Conservation (phyloP, 192 early-diverging fungal genomes). For the Backusella tuberculispora region DNA sequence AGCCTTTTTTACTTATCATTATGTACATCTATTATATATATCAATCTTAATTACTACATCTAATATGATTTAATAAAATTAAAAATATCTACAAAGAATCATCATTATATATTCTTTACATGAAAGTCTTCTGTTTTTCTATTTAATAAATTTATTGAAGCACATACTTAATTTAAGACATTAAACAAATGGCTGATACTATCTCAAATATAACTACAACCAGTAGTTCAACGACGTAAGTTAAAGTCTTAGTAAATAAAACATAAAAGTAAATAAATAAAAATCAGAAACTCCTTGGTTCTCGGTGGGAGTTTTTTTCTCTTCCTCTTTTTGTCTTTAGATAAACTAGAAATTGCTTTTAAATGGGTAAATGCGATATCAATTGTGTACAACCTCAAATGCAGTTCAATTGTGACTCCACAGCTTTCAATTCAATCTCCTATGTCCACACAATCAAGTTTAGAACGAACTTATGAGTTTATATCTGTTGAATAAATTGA, state of each 20-base stretch:
- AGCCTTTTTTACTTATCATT: not conserved
- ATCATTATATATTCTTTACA: not conserved
- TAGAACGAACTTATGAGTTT: not conserved
- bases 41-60: not conserved
- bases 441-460: not conserved
- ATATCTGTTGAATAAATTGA: not conserved
- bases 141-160: too few relatives aligned
- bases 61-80: conserved; percentile 1
- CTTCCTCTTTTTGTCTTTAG: not conserved
- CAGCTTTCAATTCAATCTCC: not conserved
- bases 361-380: not conserved
- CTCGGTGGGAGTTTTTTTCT: not conserved
- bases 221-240: too few relatives aligned
- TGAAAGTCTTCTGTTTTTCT: not conserved
- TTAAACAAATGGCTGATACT: too few relatives aligned
- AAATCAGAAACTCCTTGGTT: too few relatives aligned
- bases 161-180: too few relatives aligned
- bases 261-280: too few relatives aligned
- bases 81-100: not conserved
- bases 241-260: too few relatives aligned
- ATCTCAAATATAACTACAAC: too few relatives aligned
- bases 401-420: not conserved
- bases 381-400: not conserved
- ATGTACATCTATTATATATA: not conserved
- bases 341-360: not conserved